Evolutionary conservation across 352 stramenopile species (phyloP), one percentile per base, ranked within the genome.

Genomic region (Albugo candida): DNA sequence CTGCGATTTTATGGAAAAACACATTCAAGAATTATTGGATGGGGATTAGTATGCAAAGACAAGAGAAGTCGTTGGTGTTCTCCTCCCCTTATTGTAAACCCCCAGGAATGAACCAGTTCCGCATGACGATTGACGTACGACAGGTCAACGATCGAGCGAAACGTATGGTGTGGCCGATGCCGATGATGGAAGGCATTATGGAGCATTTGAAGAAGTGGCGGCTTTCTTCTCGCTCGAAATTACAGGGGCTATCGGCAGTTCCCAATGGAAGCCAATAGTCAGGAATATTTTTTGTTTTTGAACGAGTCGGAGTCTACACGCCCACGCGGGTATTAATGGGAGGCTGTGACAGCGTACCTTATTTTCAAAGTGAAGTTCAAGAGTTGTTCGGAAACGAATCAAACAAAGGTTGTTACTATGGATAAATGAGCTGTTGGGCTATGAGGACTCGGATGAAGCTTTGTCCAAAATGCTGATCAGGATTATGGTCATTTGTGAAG

Each of bases 371-470:
- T 1, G 40, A 10, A 8, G 24, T 31, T 3, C 24, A 31, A 8
- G 24, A 31, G 24, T 10, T 31, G 24, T 31, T 31, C 24, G 24
- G 3, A 31, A 31, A 31, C 3, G 24, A 58, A 10, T 21, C 64
- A 1, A 38, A 54, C 5, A 18, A 53, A 11, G 55, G 1, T 18
- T 67, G 3, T 43, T 66, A 0, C 50, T 45, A 0, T 67, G 59
- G 59, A 13, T 67, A 0, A 53, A 63, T 19, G 59, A 65, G 13
- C 40, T 70, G 5, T 21, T 63, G 0, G 51, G 24, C 0, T 63
- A 56, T 27, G 62, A 49, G 0, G 27, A 43, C 6, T 18, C 24
- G 13, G 36, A 48, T 14, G 37, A 58, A 0, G 36, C 39, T 0
- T 12, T 66, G 4, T 36, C 66, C 20, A 1, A 47, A 0, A 5